A percentile compares a stretch with the other conserved stretches of the same genome.
Evolutionary conservation across 371 early-diverging fungal genomes (phyloP).

Genomic region (Mucor lusitanicus): DNA sequence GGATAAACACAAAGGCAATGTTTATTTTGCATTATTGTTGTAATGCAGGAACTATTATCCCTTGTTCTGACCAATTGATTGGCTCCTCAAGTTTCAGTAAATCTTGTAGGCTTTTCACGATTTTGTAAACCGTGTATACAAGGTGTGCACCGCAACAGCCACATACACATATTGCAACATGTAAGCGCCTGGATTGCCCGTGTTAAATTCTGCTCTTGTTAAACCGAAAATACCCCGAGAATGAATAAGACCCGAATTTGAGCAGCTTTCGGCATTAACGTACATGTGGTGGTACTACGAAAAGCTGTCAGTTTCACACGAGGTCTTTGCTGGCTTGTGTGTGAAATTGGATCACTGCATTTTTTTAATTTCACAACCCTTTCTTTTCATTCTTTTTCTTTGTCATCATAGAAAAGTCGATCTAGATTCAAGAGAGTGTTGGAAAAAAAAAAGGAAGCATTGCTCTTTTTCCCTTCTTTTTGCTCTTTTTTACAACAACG

Average conservation of each 20-base stretch:
- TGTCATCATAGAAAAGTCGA: background rate
- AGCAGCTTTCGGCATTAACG: background rate
- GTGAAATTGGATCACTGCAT: no score
- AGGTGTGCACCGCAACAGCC: no score
- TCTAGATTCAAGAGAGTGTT: background rate
- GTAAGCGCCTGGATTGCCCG: background rate
- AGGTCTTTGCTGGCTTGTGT: background rate
- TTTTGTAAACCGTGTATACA: no score
- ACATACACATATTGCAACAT: no score
- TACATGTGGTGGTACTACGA: background rate
- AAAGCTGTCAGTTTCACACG: slow-evolving; percentile 5
- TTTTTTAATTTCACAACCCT: background rate
- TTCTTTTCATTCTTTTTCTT: background rate
- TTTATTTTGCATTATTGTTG: no score
- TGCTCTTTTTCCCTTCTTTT: background rate
- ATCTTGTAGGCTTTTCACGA: no score
- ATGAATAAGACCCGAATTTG: background rate
- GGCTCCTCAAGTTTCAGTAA: no score
- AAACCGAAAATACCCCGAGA: background rate
- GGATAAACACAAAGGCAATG: no score
- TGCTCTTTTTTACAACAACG: background rate
- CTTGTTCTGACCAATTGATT: no score
- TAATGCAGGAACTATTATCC: no score
- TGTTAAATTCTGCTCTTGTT: background rate
- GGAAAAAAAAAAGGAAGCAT: no score